Percentiles rank a stretch among this genome's conserved stretches.
Evolutionary conservation across 2,329 filamentous ascomycete species (phyloP).

Genomic region (Ciborinia camelliae): DNA sequence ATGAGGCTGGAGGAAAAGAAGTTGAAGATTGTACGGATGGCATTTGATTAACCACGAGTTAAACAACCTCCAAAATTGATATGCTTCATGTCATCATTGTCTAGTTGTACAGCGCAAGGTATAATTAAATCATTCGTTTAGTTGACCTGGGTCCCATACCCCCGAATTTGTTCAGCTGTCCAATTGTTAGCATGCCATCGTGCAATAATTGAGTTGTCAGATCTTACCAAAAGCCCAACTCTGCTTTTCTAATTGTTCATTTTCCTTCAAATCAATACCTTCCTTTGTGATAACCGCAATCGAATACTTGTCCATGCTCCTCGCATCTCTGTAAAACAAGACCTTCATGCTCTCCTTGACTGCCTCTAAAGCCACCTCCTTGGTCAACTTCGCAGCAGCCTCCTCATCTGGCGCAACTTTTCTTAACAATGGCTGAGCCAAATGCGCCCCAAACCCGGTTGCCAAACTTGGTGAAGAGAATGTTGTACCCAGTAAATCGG

Average conservation of each 20-base stretch:
- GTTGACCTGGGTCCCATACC: constrained; percentile 81
- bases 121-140: constrained; percentile 33
- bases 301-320: constrained; percentile 87
- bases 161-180: constrained; percentile 80
- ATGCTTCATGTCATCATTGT: constrained; percentile 31
- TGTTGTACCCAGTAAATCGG: constrained; percentile 89
- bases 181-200: constrained; percentile 24
- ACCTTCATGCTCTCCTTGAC: constrained; percentile 98
- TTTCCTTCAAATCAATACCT: constrained; percentile 78
- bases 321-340: constrained; percentile 92
- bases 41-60: neutral
- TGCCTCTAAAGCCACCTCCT: constrained; percentile 75
- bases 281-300: constrained; percentile 87
- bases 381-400: constrained; percentile 64
- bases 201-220: neutral
- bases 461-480: constrained; percentile 85
- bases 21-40: neutral
- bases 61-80: constrained; percentile 6
- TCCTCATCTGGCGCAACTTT: constrained; percentile 80
- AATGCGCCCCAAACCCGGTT: constrained; percentile 88
- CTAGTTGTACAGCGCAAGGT: constrained; percentile 34
- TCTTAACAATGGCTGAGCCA: constrained; percentile 89
- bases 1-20: neutral
- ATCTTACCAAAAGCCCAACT: constrained; percentile 78
- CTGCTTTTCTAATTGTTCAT: constrained; percentile 88